Conservation (phyloP, 257 asterid species). For the Gentiana straminea region DNA sequence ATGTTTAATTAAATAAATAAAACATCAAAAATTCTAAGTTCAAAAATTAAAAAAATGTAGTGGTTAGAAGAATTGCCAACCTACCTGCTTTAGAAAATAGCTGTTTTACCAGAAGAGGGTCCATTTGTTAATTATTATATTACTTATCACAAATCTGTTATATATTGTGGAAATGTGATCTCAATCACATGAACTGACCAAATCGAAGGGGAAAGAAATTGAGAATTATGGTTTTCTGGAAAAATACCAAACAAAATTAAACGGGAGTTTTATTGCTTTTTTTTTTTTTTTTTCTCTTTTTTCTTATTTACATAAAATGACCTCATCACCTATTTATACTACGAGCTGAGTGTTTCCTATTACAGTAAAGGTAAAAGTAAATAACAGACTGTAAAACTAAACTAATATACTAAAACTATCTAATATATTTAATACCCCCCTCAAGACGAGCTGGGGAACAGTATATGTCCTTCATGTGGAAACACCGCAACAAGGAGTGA, state of each 20-base stretch:
- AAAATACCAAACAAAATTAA: too few relatives aligned
- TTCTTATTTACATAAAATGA: too few relatives aligned
- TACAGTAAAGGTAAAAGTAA: not conserved
- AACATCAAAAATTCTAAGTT: too few relatives aligned
- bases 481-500: not conserved
- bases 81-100: slow-evolving; percentile 44
- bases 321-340: too few relatives aligned
- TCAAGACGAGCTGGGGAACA: too few relatives aligned
- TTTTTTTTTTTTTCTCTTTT: too few relatives aligned
- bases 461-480: not conserved
- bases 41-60: slow-evolving; percentile 8
- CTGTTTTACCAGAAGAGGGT: slow-evolving; percentile 27
- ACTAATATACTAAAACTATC: not conserved
- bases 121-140: not conserved
- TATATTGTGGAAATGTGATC: not conserved
- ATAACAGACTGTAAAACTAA: not conserved
- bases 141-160: not conserved
- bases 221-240: too few relatives aligned
- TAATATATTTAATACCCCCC: too few relatives aligned
- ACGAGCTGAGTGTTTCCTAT: too few relatives aligned
- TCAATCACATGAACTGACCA: not conserved
- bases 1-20: too few relatives aligned
- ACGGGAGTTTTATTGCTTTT: too few relatives aligned
- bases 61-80: slow-evolving; percentile 32
- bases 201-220: too few relatives aligned